Evolutionary conservation across 768 basidiomycete genomes (phyloP).

Genomic region (Leccinellum luteum): DNA sequence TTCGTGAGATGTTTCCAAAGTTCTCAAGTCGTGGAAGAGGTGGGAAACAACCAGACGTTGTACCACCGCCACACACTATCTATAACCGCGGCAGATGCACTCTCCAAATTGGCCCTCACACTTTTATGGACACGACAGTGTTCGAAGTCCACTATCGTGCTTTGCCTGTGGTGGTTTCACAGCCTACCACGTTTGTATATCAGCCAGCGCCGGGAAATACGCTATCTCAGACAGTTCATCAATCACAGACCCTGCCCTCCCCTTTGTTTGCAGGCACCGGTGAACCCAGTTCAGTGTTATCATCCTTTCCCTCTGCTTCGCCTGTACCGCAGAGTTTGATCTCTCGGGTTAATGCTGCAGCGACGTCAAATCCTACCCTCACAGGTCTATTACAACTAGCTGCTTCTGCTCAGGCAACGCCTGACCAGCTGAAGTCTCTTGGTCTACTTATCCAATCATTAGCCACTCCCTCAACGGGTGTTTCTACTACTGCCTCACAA

Average conservation of each 20-base stretch:
- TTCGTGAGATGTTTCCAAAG: slow-evolving; percentile 61
- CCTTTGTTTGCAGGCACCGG: slow-evolving; percentile 22
- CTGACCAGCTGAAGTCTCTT: slow-evolving; percentile 65
- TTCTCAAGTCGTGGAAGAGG: slow-evolving; percentile 67
- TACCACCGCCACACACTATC: slow-evolving; percentile 65
- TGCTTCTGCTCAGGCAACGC: slow-evolving; percentile 56
- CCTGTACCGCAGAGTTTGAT: slow-evolving; percentile 58
- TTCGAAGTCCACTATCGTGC: slow-evolving; percentile 73
- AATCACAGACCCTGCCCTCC: slow-evolving; percentile 21
- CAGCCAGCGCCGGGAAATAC: slow-evolving; percentile 23
- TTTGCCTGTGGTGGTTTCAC: slow-evolving; percentile 19
- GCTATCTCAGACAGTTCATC: slow-evolving; percentile 31
- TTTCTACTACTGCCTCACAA: slow-evolving; percentile 8
- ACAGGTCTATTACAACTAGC: slow-evolving; percentile 64
- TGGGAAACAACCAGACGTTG: slow-evolving; percentile 50
- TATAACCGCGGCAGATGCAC: slow-evolving; percentile 66
- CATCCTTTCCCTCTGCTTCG: slow-evolving; percentile 44
- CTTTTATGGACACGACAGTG: slow-evolving; percentile 63
- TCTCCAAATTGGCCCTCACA: slow-evolving; percentile 73
- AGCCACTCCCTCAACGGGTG: slow-evolving; percentile 29
- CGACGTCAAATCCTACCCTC: slow-evolving; percentile 64
- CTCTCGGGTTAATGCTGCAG: slow-evolving; percentile 63
- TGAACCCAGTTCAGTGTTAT: slow-evolving; percentile 40
- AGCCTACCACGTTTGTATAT: slow-evolving; percentile 26
- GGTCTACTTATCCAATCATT: slow-evolving; percentile 73